Base-by-base conservation (phyloP, 805 yeast species). In the Schwanniomyces vanrijiae region DNA sequence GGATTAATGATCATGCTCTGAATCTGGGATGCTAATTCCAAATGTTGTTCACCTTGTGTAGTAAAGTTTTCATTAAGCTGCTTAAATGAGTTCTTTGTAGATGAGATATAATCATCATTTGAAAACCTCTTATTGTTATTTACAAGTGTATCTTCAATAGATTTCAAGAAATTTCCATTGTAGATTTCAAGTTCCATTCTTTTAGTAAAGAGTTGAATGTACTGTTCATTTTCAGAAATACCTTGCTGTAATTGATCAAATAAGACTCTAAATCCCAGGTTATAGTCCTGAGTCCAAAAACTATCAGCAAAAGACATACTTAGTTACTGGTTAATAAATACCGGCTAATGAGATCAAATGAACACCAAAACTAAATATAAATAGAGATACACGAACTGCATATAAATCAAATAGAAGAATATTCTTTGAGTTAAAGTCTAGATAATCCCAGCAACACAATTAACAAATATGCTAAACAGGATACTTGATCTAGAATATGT, bases 241-340 rank as follows among this genome's bases (percentile, higher is more conserved):
- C 95, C 95, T 55, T 76, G 78, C 49, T 75, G 69, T 37, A 84
- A 68, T 52, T 79, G 78, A 19, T 67, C 71, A 54, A 82, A 84
- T 7, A 84, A 67, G 2, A 69, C 65, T 43, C 74, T 69, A 40
- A 78, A 64, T 31, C 88, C 84, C 65, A 76, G 66, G 11, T 73
- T 67, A 58, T 83, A 82, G 59, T 86, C 91, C 24, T 71, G 72
- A 6, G 90, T 75, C 95, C 95, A 87, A 66, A 87, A 87, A 55
- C 83, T 80, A 55, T 85, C 89, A 4, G 88, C 82, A 67, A 87
- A 86, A 18, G 88, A 80, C 77, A 73, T 73, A 37, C 20, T 20
- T 14, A 31, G 35, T 16, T 14, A 14, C 19, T 16, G 10, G 3
- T 14, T 16, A 14, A n/a, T 31, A 11, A 31, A 14, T 31, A 14